These are phyloP conservation scores for Raphanus sativus DNA, from an alignment of 345 rosid genomes.

Conservation along the genomic window DNA sequence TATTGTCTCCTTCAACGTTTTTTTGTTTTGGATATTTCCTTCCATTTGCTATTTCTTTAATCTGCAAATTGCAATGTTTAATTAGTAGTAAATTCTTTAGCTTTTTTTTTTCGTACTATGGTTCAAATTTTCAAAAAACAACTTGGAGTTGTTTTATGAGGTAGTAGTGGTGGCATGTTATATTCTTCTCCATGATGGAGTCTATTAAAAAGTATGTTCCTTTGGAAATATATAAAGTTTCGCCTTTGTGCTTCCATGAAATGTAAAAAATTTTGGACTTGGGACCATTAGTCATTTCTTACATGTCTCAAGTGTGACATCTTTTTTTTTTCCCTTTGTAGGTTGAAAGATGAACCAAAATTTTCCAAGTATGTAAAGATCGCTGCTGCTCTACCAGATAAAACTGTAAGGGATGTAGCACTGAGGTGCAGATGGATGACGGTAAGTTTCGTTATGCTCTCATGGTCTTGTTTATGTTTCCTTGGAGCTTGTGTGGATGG, in stretches of 20 bases:
- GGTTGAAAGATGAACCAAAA: conserved; percentile 70
- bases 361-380: conserved; percentile 77
- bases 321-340: conserved; percentile 26
- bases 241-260: conserved; percentile 27
- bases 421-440: conserved; percentile 85
- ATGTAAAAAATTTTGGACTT: not conserved
- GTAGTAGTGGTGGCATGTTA: conserved; percentile 27
- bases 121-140: not conserved
- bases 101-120: conserved; percentile 18
- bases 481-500: not conserved
- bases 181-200: conserved; percentile 38
- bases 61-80: conserved; percentile 1
- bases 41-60: not conserved
- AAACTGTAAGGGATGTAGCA: conserved; percentile 97
- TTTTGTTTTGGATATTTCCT: conserved; percentile 16
- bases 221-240: conserved; percentile 14
- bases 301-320: not conserved
- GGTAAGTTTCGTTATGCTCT: conserved; percentile 23
- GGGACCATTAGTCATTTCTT: conserved; percentile 13
- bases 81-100: conserved; percentile 1
- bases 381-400: conserved; percentile 81
- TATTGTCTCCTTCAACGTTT: not conserved
- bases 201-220: conserved; percentile 34
- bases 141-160: conserved; percentile 19
- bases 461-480: conserved; percentile 12